A percentile compares a stretch with the other conserved stretches of the same genome.
These are phyloP conservation scores for Phtheirospermum japonicum DNA, from an alignment of 257 asterid species.

Conservation along the genomic window DNA sequence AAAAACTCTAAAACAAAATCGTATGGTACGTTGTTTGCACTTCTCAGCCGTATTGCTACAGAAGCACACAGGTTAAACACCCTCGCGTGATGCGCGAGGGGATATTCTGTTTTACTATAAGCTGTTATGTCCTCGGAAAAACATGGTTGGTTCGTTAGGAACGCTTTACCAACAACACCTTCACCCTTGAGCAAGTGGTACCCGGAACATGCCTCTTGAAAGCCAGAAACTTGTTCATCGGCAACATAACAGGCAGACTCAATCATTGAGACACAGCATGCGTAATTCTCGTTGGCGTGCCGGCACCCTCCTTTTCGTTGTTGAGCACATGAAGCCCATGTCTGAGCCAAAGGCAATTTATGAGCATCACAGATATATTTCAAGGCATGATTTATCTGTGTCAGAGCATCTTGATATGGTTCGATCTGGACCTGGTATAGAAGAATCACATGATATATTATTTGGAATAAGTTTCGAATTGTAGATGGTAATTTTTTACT, in stretches of 20 bases:
- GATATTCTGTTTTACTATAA: conserved; percentile 70
- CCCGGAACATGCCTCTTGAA: conserved; percentile 75
- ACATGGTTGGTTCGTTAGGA: conserved; percentile 67
- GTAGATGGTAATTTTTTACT: conserved; percentile 20
- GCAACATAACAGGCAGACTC: conserved; percentile 67
- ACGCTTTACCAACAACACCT: conserved; percentile 77
- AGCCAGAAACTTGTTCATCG: conserved; percentile 47
- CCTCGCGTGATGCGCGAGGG: conserved; percentile 72
- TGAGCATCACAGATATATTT: conserved; percentile 55
- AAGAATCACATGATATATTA: conserved; percentile 16
- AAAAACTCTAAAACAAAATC: conserved; percentile 73
- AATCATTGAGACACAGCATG: conserved; percentile 64
- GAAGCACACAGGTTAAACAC: conserved; percentile 52
- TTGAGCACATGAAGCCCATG: conserved; percentile 70
- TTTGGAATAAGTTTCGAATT: too few relatives aligned
- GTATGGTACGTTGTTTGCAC: conserved; percentile 49
- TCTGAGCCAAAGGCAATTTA: conserved; percentile 72
- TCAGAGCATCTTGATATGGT: conserved; percentile 55
- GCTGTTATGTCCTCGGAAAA: conserved; percentile 60
- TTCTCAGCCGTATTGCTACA: conserved; percentile 74
- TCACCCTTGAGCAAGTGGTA: conserved; percentile 82
- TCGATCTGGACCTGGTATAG: conserved; percentile 54
- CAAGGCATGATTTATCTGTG: conserved; percentile 55
- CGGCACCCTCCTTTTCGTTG: conserved; percentile 67
- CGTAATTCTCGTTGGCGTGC: conserved; percentile 58